Evolutionary conservation across 2,329 filamentous ascomycete genomes (phyloP).

Genomic region (Colletotrichum cordylinicola): DNA sequence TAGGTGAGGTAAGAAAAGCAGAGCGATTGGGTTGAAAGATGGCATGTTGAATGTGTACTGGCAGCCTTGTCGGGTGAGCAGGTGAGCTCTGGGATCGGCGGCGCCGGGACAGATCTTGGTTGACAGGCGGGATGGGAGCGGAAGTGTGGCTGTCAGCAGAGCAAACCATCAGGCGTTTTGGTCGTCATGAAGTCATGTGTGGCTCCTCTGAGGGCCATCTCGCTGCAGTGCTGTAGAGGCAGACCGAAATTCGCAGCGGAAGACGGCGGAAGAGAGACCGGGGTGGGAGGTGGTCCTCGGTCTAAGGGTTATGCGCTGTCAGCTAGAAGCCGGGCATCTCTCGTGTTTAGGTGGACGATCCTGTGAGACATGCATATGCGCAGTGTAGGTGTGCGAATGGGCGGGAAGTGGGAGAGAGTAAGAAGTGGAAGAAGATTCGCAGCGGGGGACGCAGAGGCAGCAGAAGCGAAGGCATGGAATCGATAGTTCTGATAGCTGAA

Average conservation of each 20-base stretch:
- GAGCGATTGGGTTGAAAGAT: background rate
- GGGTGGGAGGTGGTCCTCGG: background rate
- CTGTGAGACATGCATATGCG: conserved; percentile 9
- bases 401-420: background rate
- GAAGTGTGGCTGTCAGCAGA: background rate
- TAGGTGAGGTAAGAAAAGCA: background rate
- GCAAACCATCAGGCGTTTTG: background rate
- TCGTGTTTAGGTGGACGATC: background rate
- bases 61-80: background rate
- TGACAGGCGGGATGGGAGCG: background rate
- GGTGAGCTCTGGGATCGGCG: background rate
- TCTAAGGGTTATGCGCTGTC: conserved; percentile 3
- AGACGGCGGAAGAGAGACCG: background rate
- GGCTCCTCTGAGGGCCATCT: background rate
- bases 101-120: background rate
- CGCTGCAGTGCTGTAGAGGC: background rate
- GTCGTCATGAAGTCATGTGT: background rate
- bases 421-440: background rate
- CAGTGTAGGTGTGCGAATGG: background rate
- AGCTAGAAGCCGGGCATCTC: background rate
- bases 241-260: background rate
- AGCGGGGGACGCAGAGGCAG: background rate
- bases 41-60: background rate
- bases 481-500: background rate
- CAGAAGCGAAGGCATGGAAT: background rate